A percentile compares a stretch with the other conserved stretches of the same genome.
Conservation (phyloP, 495 filamentous ascomycete genomes). For the Trichocladium antarcticum region DNA sequence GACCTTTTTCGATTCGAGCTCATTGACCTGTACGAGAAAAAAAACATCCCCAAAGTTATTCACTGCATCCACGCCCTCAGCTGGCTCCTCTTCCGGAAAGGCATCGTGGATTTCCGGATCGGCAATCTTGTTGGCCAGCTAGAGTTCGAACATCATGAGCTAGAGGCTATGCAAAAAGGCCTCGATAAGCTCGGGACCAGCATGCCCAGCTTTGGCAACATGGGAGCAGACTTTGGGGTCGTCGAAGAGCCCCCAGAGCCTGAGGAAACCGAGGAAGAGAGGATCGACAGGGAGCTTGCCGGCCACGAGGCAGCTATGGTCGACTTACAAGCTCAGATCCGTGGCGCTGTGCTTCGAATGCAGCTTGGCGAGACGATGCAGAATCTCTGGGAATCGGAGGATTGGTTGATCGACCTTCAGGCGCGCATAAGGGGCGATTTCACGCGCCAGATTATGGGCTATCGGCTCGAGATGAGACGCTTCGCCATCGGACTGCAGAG, state of each 20-base stretch:
- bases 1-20: constrained; percentile 98
- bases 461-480: constrained; percentile 63
- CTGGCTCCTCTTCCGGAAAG: constrained; percentile 89
- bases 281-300: constrained; percentile 70
- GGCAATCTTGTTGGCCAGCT: constrained; percentile 97
- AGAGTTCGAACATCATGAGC: constrained; percentile 93
- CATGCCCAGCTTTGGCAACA: constrained; percentile 96
- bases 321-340: constrained; percentile 80
- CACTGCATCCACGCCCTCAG: constrained; percentile 96
- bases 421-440: constrained; percentile 65
- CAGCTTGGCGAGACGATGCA: constrained; percentile 77
- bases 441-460: constrained; percentile 60
- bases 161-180: constrained; percentile 92
- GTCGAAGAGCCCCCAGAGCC: constrained; percentile 50
- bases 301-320: constrained; percentile 59
- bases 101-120: constrained; percentile 88
- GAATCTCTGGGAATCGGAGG: constrained; percentile 79
- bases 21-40: constrained; percentile 98
- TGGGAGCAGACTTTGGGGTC: constrained; percentile 88
- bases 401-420: constrained; percentile 67
- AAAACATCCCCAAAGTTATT: constrained; percentile 98
- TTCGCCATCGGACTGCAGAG: constrained; percentile 74
- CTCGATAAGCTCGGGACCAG: constrained; percentile 87
- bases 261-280: constrained; percentile 77
- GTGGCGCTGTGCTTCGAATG: constrained; percentile 68